Conservation (phyloP, 345 rosid species). For the Gossypium turneri region DNA sequence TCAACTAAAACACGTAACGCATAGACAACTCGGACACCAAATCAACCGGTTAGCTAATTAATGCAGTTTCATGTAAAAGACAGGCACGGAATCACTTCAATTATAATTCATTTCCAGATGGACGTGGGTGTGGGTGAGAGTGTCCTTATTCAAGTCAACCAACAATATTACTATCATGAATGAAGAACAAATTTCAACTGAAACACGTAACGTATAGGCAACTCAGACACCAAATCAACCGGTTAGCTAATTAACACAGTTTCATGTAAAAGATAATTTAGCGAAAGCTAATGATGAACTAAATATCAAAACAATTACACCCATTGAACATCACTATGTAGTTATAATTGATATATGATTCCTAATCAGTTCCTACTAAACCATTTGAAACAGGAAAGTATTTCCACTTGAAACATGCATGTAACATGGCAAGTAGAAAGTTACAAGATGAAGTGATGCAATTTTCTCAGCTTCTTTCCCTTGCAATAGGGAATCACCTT, state of each 20-base stretch:
- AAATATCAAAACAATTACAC: background rate
- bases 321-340: background rate
- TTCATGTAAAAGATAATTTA: background rate
- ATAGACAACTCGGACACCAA: background rate
- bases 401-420: background rate
- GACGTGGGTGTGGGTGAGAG: too few relatives aligned
- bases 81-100: background rate
- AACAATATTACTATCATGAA: background rate
- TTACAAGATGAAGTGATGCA: background rate
- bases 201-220: background rate
- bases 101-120: too few relatives aligned
- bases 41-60: background rate
- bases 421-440: background rate
- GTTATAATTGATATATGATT: background rate
- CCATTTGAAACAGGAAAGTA: conserved; percentile 6
- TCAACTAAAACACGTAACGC: background rate
- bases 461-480: background rate
- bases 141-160: too few relatives aligned
- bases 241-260: background rate
- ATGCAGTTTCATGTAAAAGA: background rate
- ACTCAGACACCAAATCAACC: background rate
- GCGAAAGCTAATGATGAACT: background rate
- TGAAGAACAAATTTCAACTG: background rate
- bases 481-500: background rate
- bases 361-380: background rate